Evolutionary conservation across 2,329 filamentous ascomycete genomes (phyloP).

Genomic region (Calonectria fujianensis): DNA sequence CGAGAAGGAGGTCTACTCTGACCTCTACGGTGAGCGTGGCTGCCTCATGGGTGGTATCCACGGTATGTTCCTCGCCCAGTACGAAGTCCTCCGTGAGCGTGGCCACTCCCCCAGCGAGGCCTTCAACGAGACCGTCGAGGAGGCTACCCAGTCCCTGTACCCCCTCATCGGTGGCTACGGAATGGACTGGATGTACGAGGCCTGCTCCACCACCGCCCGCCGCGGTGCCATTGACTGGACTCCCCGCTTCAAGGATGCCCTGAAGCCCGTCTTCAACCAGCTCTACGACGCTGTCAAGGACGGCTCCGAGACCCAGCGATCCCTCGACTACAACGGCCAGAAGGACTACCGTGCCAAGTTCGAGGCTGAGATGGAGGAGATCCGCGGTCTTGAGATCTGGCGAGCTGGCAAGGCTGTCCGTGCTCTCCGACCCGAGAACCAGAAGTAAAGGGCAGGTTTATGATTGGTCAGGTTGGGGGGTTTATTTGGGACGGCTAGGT

Average conservation of each 20-base stretch:
- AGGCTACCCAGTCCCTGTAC: slow-evolving; percentile 98
- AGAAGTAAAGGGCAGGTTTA: slow-evolving; percentile 74
- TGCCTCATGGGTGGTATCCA: slow-evolving; percentile 99
- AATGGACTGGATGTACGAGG: slow-evolving; percentile 99
- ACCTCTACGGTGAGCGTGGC: slow-evolving; percentile 99
- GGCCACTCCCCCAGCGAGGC: slow-evolving; percentile 98
- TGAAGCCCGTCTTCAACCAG: slow-evolving; percentile 99
- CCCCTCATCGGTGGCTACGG: slow-evolving; percentile 97
- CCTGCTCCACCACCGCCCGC: slow-evolving; percentile 98
- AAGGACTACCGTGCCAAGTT: slow-evolving; percentile 97
- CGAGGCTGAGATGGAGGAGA: slow-evolving; percentile 99
- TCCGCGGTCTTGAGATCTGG: slow-evolving; percentile 99
- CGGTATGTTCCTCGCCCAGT: slow-evolving; percentile 99
- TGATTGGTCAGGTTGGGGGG: slow-evolving; percentile 43
- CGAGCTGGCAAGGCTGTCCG: slow-evolving; percentile 97
- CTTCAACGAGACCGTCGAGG: slow-evolving; percentile 99
- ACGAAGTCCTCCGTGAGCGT: slow-evolving; percentile 99
- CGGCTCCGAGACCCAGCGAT: slow-evolving; percentile 95
- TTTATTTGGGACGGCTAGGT: slow-evolving; percentile 49
- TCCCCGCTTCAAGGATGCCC: slow-evolving; percentile 95
- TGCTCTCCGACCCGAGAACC: slow-evolving; percentile 89
- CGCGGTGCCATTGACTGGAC: slow-evolving; percentile 99
- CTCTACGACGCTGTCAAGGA: slow-evolving; percentile 95
- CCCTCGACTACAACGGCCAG: slow-evolving; percentile 97
- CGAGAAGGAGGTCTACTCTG: slow-evolving; percentile 99